Conservation (phyloP, 164 flowering plant species). For the Liquidambar formosana region DNA sequence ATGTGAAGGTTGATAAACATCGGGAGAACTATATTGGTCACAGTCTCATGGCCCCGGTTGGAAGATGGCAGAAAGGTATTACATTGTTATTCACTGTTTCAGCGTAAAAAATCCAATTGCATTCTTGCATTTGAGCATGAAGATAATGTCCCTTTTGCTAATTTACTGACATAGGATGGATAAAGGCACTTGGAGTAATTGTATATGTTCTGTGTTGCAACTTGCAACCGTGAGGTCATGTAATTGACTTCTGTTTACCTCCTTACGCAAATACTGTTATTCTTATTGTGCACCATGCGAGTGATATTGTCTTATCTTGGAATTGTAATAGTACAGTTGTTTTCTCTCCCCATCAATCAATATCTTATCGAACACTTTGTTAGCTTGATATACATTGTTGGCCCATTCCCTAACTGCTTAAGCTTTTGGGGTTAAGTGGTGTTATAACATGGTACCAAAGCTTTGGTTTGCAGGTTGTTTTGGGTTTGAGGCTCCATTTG, state of each 20-base stretch:
- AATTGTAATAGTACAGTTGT: not conserved
- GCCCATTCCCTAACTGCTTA: too few relatives aligned
- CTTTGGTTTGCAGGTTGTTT: too few relatives aligned
- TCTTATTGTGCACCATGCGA: not conserved
- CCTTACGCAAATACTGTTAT: not conserved
- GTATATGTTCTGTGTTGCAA: not conserved
- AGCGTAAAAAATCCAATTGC: not conserved
- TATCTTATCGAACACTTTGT: not conserved
- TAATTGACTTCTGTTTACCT: not conserved
- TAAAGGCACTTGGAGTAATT: too few relatives aligned
- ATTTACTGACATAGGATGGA: too few relatives aligned
- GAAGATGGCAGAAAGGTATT: conserved; percentile 99
- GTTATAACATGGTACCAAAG: too few relatives aligned
- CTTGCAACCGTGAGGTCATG: not conserved
- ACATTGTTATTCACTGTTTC: not conserved
- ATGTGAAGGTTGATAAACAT: conserved; percentile 94
- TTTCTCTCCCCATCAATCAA: not conserved
- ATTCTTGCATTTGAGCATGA: not conserved
- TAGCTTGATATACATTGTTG: too few relatives aligned
- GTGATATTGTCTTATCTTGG: not conserved
- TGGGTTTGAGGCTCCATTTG: too few relatives aligned
- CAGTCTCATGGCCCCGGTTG: conserved; percentile 95
- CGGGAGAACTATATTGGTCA: conserved; percentile 96
- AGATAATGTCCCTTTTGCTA: not conserved
- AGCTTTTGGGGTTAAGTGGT: too few relatives aligned